Evolutionary conservation across 2,329 filamentous ascomycete genomes (phyloP), one percentile per base, ranked within the genome.

Genomic region (Hypomyces perniciosus): DNA sequence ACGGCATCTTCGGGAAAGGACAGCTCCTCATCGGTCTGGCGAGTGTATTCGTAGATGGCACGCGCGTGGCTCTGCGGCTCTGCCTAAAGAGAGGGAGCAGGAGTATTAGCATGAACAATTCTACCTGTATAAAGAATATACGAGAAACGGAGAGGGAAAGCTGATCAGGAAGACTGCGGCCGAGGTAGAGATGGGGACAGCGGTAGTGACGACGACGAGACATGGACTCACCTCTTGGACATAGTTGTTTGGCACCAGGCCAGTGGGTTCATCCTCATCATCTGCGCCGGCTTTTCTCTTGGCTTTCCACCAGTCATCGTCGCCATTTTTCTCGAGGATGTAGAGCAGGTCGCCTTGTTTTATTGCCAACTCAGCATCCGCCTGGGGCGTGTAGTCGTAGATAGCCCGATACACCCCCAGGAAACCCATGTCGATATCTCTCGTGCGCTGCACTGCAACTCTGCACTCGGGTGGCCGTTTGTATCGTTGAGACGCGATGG

Each of bases 11-110:
- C 93, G 44, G 88, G 81, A 66, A 99, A 97, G 27, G 92, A 97
- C 8, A 99, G 77, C 71, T 99, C 93, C 70, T 99, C 93, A 65
- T 99, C 93, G 27, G 93, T 99, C 72, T 99, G 93, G 61, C 92
- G 83, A 46, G 88, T 88, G 68, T 99, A 99, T 68, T 99, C 93
- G 74, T 92, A 99, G n/a, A 97, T 80, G n/a, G 93, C 89, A 68
- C 86, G 90, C 45, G 92, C 93, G 59, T 85, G 78, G 55, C 81
- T 75, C 55, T 81, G 69, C 9, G 48, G 30, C 39, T 46, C 51
- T 30, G 51, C 51, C 50, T 52, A 20, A 20, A 20, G 20, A 20
- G 20, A 20, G 20, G 20, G 20, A 20, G 20, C 20, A 75, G 70
- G 52, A 39, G 6, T 7, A 41, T 50, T 33, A 50, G 82, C 80